Percentiles rank a stretch among this genome's conserved stretches.
Evolutionary conservation across 192 early-diverging fungal species (phyloP).

Genomic region (Bifiguratus adelaidae): DNA sequence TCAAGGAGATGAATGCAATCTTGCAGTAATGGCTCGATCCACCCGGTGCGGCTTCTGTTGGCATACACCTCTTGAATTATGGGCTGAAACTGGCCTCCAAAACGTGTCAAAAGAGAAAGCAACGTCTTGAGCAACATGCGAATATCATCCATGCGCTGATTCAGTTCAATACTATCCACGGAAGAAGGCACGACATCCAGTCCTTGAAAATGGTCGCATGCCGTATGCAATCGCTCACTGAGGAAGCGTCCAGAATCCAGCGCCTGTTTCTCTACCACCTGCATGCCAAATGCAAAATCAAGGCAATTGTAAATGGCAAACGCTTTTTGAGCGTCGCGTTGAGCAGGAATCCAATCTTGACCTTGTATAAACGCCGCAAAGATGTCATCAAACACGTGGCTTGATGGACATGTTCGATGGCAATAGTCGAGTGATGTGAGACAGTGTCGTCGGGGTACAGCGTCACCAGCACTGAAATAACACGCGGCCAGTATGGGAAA

Average conservation of each 20-base stretch:
- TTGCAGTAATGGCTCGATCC: no score
- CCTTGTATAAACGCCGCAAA: not conserved
- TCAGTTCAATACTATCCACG: not conserved
- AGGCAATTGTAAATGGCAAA: slow-evolving; percentile 27
- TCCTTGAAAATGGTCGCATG: not conserved
- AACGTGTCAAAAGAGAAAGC: slow-evolving; percentile 17
- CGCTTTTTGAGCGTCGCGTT: slow-evolving; percentile 20
- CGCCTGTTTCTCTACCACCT: slow-evolving; percentile 2
- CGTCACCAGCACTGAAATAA: slow-evolving; percentile 21
- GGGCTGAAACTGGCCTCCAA: not conserved
- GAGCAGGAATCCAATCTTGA: not conserved
- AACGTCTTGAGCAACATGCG: slow-evolving; percentile 23
- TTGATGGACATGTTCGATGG: not conserved
- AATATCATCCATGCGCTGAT: slow-evolving; percentile 18
- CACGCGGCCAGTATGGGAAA: no score
- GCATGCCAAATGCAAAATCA: slow-evolving; percentile 24
- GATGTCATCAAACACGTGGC: not conserved
- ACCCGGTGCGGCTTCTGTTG: no score
- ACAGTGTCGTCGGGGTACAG: slow-evolving; percentile 16
- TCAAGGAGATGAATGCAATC: not conserved
- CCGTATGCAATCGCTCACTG: not conserved
- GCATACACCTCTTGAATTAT: not conserved
- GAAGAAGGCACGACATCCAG: not conserved
- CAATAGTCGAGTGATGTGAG: slow-evolving; percentile 13
- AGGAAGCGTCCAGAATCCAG: slow-evolving; percentile 10